These are phyloP conservation scores for Scheffersomyces spartinae DNA, from an alignment of 805 yeast species.

Conservation along the genomic window DNA sequence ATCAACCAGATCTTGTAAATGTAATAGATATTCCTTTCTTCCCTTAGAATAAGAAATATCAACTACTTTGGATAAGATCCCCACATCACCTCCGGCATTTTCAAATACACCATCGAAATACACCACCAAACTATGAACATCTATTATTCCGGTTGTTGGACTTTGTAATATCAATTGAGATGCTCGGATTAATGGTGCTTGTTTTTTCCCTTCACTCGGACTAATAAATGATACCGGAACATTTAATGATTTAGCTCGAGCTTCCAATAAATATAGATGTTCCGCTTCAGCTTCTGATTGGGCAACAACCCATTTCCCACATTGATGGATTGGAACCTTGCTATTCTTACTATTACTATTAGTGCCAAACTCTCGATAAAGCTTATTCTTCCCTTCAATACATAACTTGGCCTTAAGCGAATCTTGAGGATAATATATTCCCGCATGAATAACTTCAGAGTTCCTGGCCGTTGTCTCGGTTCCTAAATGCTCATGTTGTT, in stretches of 20 bases:
- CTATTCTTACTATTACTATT: slow-evolving; percentile 24
- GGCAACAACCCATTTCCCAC: slow-evolving; percentile 87
- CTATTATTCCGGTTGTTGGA: slow-evolving; percentile 76
- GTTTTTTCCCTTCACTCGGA: slow-evolving; percentile 25
- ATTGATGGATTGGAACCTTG: slow-evolving; percentile 40
- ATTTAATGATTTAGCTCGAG: slow-evolving; percentile 37
- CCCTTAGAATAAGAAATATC: slow-evolving; percentile 16
- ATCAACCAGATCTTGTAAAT: too few species aligned
- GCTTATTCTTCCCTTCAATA: slow-evolving; percentile 57
- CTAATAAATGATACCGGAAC: slow-evolving; percentile 50
- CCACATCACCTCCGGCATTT: slow-evolving; percentile 50
- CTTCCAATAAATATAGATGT: slow-evolving; percentile 42
- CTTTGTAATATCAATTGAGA: slow-evolving; percentile 51
- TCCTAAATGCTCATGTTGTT: slow-evolving; percentile 55
- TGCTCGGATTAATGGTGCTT: slow-evolving; percentile 63
- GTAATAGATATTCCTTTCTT: slow-evolving; percentile 13
- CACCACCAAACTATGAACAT: slow-evolving; percentile 67
- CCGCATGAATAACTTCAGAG: slow-evolving; percentile 91
- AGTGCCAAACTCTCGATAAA: slow-evolving; percentile 37
- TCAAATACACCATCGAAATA: slow-evolving; percentile 46
- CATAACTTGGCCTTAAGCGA: slow-evolving; percentile 62
- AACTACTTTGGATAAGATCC: slow-evolving; percentile 47
- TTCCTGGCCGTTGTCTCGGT: slow-evolving; percentile 81
- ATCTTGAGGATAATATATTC: slow-evolving; percentile 65
- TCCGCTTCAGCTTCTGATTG: slow-evolving; percentile 55